Base-by-base conservation (phyloP, 2,329 filamentous ascomycete genomes). In the Penicillium brasilianum region DNA sequence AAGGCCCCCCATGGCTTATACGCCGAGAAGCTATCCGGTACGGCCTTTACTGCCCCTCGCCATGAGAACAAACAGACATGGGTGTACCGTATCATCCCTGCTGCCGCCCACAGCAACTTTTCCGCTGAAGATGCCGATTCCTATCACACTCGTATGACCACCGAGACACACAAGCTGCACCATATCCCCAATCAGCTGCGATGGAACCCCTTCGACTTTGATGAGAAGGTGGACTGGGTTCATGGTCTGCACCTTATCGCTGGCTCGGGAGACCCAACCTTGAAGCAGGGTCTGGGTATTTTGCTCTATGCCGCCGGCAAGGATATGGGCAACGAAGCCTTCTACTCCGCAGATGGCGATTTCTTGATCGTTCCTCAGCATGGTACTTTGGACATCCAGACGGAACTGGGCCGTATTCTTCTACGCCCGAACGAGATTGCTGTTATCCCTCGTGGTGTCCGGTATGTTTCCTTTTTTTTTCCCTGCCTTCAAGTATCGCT, bases 271-370 rank as follows among this genome's bases (percentile, higher is more conserved):
- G 90, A 95, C 69, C 88, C 91, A 0, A 89, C 89, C 0, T 84
- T 90, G 75, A 96, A 96, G 78, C 82, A 85, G 18, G 93, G 93
- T 0, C 70, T 96, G 44, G 92, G 90, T 22, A 92, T 95, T 62
- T 88, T 90, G 75, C 86, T 95, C 59, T 96, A 91, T 72, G 89
- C 90, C 1, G 91, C 90, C 0, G 91, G 90, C 20, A 88, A 86
- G 74, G 87, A 88, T 72, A 96, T 97, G 93, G 78, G 83, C n/a
- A 85, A 85, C 41, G 83, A 89, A 53, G 91, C 91, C 0, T 96
- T 93, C 75, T 96, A 94, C 82, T 93, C 90, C 3, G 89, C 92
- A 0, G 91, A 94, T 72, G 91, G 91, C 13, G 91, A 94, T 73
- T 85, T 92, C 69, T 77, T 93, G 58, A 88, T 94, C 63, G 89